Base-by-base conservation (phyloP, 495 filamentous ascomycete species). In the Penicillium subrubescens region DNA sequence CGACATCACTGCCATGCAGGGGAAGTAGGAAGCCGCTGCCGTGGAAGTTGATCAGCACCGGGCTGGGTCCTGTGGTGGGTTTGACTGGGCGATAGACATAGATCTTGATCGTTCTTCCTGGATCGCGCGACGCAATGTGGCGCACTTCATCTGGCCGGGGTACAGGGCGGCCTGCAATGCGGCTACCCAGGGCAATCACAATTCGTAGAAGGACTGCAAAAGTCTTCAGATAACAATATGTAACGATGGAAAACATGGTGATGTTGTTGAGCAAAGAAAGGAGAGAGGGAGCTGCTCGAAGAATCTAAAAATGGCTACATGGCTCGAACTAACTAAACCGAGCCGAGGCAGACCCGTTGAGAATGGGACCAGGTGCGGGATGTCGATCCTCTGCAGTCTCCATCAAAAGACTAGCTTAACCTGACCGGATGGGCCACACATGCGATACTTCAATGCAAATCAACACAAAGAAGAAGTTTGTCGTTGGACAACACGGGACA, bases 11-110 rank as follows among this genome's bases (percentile, higher is more conserved):
- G 34, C 81, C 81, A 65, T 83, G 81, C 11, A 72, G 41, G 12
- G 76, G 77, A 17, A 84, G 57, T 3, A 79, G 37, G 34, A 82
- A 82, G 5, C 80, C 80, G 50, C 79, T 78, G 15, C 81, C 81
- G 34, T 78, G 78, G 53, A 77, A 80, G 53, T 82, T 84, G 61
- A 84, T 59, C 44, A 84, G 70, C 2, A 82, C 76, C 10, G 80
- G 80, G 4, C 69, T 67, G 48, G 79, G 73, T 0, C 71, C 63
- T 2, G 65, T 35, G 2, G 27, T 51, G 4, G 67, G 52, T 21
- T 56, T 25, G 17, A 62, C n/a, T 31, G 79, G 62, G 29, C 63
- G 71, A 70, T 85, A 84, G 57, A 83, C 57, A 72, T 83, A 79
- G 31, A 71, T 74, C 61, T 73, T 81, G 70, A 85, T 82, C 17